A percentile compares a stretch with the other conserved stretches of the same genome.
phyloP scores from a whole-genome alignment of 2,329 filamentous ascomycete species.

The Colletotrichum tropicale region DNA sequence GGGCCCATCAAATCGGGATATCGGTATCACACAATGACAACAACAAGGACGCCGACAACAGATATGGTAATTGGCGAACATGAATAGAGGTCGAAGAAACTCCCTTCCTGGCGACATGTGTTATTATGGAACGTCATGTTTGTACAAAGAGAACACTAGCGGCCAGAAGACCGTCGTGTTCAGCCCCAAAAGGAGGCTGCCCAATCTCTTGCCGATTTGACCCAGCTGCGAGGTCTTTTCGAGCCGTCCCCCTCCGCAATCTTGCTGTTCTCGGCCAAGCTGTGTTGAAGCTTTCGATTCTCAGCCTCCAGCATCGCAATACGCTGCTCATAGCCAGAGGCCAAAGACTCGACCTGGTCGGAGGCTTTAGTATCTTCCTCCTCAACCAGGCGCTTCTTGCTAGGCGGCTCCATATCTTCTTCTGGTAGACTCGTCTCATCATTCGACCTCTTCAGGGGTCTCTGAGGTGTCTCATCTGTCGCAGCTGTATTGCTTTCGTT shows the following conservation, averaged over 20 bases:
- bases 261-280: background rate
- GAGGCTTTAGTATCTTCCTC: background rate
- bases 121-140: fast-evolving
- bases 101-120: background rate
- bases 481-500: fast-evolving
- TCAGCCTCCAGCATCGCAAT: background rate
- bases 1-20: background rate
- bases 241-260: background rate
- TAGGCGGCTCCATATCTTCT: background rate
- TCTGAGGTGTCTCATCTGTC: background rate
- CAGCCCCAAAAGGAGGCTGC: background rate
- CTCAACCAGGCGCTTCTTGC: fast-evolving
- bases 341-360: background rate
- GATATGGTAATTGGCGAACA: background rate
- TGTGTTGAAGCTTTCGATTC: background rate
- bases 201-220: background rate
- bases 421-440: background rate
- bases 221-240: background rate
- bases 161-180: background rate
- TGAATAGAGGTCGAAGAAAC: background rate
- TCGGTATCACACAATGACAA: background rate
- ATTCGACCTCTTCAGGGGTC: background rate
- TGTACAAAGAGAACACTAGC: background rate
- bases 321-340: background rate
- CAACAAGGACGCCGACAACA: no score